These are phyloP conservation scores for Vitis hybrid DNA, from an alignment of 177 flowering plant genomes.

Conservation along the genomic window DNA sequence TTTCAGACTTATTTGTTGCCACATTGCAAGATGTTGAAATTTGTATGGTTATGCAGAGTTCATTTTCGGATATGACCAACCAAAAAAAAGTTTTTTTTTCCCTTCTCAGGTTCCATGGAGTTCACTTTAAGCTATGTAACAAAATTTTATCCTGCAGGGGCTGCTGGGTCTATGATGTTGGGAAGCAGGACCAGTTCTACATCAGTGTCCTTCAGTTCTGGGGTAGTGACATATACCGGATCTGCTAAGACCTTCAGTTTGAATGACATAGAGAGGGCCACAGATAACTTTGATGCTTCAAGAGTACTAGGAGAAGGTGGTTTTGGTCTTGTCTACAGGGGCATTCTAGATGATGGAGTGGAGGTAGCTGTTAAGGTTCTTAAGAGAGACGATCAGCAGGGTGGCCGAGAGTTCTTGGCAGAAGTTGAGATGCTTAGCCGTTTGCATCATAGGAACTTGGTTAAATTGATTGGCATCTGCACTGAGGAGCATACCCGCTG, in stretches of 20 bases:
- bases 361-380: conserved; percentile 67
- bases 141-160: conserved; percentile 27
- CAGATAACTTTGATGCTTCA: conserved; percentile 44
- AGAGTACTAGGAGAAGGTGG: conserved; percentile 75
- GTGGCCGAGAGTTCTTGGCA: conserved; percentile 63
- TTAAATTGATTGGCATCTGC: conserved; percentile 68
- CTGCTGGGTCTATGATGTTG: conserved; percentile 16
- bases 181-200: conserved; percentile 35
- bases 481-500: conserved; percentile 46
- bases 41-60: neutral
- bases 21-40: neutral
- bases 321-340: conserved; percentile 66
- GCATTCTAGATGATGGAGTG: conserved; percentile 51
- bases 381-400: conserved; percentile 58
- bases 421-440: conserved; percentile 83
- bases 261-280: conserved; percentile 51
- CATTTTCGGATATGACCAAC: neutral
- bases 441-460: conserved; percentile 67
- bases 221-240: conserved; percentile 40
- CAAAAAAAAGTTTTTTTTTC: too few species aligned
- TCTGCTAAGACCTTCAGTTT: conserved; percentile 47
- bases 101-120: neutral
- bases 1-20: neutral
- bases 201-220: conserved; percentile 40
- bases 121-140: neutral